Base-by-base conservation (phyloP, 371 early-diverging fungal species). In the Blyttiomyces sp. region DNA sequence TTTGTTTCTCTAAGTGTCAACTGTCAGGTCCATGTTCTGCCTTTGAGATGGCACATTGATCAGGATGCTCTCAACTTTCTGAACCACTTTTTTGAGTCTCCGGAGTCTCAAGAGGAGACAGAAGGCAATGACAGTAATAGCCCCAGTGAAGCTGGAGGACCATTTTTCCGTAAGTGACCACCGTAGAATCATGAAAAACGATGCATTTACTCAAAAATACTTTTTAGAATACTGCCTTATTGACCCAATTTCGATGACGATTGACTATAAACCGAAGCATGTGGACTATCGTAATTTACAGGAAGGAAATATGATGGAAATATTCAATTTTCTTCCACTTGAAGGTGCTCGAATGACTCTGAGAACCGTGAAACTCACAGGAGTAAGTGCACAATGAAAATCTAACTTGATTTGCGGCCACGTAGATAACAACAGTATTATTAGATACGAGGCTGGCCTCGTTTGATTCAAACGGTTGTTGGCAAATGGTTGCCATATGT, bases 201-300 rank as follows among this genome's bases (percentile, higher is more conserved):
- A n/a, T n/a, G n/a, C n/a, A n/a, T n/a, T n/a, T n/a, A n/a, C n/a
- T n/a, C n/a, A n/a, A n/a, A n/a, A n/a, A n/a, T n/a, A n/a, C n/a
- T n/a, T n/a, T 44, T 13, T 48, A 71, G 79, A 70, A 56, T 54
- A 63, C 9, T 69, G 60, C 24, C 84, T 85, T 36, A 79, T 96
- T 24, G 71, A 83, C 4, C 89, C 92, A 1, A 83, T 96, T 39
- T 74, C 79, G 4, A 62, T 96, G 55, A 93, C 90, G 60, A 79
- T 98, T 43, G 98, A 98, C 72, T 98, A 96, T 77, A 96, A 97
- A 69, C 95, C 97, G 17, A 93, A 95, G 63, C 86, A 88, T 23
- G 79, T 95, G 35, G 92, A 92, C 59, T 85, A 85, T 50, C 34
- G 66, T 16, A 84, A 81, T 44, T 59, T 92, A 21, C 79, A 84